Base-by-base conservation (phyloP, 2,329 filamentous ascomycete species). In the Ascosphaera aggregata region DNA sequence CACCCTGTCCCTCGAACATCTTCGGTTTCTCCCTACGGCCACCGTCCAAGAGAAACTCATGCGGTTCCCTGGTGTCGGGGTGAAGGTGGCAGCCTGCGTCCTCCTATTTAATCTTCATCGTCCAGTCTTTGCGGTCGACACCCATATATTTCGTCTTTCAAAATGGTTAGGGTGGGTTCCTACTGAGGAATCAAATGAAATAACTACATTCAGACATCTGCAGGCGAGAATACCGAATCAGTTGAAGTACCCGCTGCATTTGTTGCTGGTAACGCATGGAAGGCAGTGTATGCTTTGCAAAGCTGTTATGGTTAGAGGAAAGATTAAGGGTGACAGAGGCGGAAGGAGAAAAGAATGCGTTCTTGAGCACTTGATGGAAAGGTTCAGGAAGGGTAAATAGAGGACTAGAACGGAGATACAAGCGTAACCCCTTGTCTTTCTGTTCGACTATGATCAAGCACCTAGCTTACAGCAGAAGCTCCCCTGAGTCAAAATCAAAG, bases 21-120 rank as follows among this genome's bases (percentile, higher is more conserved):
- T 75, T 2, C 70, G 74, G 45, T 52, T 60, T 2, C 56, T 73
- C 19, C 57, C 59, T 31, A 68, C 60, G 17, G 60, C 70, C 37
- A 65, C 73, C 9, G 71, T 66, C 2, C 69, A 76, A 58, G 54
- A 60, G 15, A 62, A 67, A 38, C 57, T 76, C 40, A 59, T 67
- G 19, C 65, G 64, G 19, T 74, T 67, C 43, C 70, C 70, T 1
- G 72, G 72, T 3, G 73, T 76, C 35, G 72, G 72, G 0, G 65
- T 67, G n/a, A 76, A 76, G 48, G 76, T 71, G 0, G 72, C 72
- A 2, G 69, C 69, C 2, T 76, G 72, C 44, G 72, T 76, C 3
- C 54, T 71, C 4, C 60, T 76, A 2, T 76, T 76, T 55, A 76
- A 71, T 47, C 60, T 76, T 4, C 68, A 71, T 46, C 63, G 71